These are phyloP conservation scores for Tylopilus felleus DNA, from an alignment of 768 basidiomycete species.

Conservation along the genomic window DNA sequence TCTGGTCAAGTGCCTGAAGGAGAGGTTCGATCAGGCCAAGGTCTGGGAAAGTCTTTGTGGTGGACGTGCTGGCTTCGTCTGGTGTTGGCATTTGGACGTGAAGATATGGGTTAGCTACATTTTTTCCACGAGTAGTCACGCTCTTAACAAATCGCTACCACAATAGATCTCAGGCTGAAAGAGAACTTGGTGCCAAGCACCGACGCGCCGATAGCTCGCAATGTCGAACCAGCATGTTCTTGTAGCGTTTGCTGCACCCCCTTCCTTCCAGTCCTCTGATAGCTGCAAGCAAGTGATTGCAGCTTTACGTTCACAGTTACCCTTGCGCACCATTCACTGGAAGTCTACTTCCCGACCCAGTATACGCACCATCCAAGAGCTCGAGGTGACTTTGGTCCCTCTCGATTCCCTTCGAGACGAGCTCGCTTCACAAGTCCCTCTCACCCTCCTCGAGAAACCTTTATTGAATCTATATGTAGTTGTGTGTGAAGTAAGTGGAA, in stretches of 20 bases:
- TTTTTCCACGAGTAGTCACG: constrained; percentile 13
- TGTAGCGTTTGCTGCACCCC: constrained; percentile 65
- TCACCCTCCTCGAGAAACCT: constrained; percentile 80
- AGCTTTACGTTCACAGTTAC: constrained; percentile 68
- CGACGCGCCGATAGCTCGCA: neutral
- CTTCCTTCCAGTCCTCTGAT: constrained; percentile 61
- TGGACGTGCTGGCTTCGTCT: constrained; percentile 56
- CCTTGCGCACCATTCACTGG: constrained; percentile 92
- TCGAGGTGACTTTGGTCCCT: constrained; percentile 71
- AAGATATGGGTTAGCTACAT: neutral
- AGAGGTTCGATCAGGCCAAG: constrained; percentile 90
- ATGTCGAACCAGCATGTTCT: constrained; percentile 53
- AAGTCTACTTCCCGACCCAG: constrained; percentile 68
- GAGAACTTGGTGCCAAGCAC: neutral
- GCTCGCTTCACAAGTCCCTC: constrained; percentile 69
- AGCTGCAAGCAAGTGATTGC: constrained; percentile 69
- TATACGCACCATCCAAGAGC: constrained; percentile 83
- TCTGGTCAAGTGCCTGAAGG: constrained; percentile 75
- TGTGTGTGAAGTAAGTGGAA: constrained; percentile 74
- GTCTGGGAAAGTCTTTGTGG: constrained; percentile 62
- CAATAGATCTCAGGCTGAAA: neutral
- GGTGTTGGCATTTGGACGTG: constrained; percentile 51
- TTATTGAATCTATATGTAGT: constrained; percentile 84
- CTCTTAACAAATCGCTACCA: neutral
- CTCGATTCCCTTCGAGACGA: constrained; percentile 71